Evolutionary conservation across 1,284 basidiomycete genomes (phyloP), one percentile per base, ranked within the genome.

Genomic region (Cryptococcus floricola): DNA sequence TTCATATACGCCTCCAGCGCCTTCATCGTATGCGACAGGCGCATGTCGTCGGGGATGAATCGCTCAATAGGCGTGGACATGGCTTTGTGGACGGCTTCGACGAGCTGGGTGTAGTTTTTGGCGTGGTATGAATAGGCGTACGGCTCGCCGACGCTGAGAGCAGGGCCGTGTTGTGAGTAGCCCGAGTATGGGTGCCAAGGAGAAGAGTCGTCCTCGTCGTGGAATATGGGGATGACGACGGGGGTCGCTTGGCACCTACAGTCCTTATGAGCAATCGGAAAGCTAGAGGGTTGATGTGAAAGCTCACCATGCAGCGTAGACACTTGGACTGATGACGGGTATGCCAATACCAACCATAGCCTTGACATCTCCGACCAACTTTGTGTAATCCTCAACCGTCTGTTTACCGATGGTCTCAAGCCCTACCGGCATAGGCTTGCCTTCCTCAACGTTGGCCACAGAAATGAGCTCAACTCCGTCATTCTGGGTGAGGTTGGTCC

Each of bases 1-100:
- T 55, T 28, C n/a, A 73, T 60, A 58, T 66, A 66, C 12, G 42
- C 56, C 5, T 45, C 31, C 8, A 64, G 49, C 41, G 63, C 48
- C 3, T 52, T 39, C 8, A 64, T 50, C n/a, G 63, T 58, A 47
- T 57, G 60, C 5, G 56, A 23, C 9, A 56, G 45, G 25, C 54
- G 61, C 67, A 70, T 71, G 19, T 70, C 63, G 1, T 55, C 48
- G 1, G 68, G 69, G 25, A 71, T 65, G 46, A 37, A 51, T 42
- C 25, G 19, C 19, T 46, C 45, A 23, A 46, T 46, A 25, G 19
- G 19, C 19, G 45, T 46, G 23, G 14, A 14, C 45, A 46, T 46
- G 18, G 45, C 45, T 16, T 23, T 16, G 14, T 27, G 45, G 14
- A 46, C 45, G 23, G 25, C 45, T 16, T 46, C 16, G 10, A 18